These are phyloP conservation scores for Arthrobotrys iridis DNA, from an alignment of 2,329 filamentous ascomycete genomes.

Conservation along the genomic window DNA sequence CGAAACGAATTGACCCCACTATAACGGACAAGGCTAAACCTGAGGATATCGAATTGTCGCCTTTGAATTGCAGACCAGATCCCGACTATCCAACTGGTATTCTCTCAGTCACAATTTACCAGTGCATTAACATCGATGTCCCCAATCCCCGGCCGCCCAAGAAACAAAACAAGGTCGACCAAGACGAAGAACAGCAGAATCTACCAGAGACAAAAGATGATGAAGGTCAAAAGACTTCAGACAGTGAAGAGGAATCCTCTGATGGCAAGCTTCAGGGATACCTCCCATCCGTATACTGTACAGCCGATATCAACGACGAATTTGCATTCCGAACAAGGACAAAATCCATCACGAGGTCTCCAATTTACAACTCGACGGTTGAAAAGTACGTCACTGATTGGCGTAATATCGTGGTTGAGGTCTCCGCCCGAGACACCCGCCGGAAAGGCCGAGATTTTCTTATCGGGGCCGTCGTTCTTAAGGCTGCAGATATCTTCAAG, in stretches of 20 bases:
- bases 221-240: constrained; percentile 69
- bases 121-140: constrained; percentile 87
- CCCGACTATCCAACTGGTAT: constrained; percentile 94
- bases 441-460: constrained; percentile 94
- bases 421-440: constrained; percentile 88
- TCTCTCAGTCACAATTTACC: constrained; percentile 85
- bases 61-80: constrained; percentile 88
- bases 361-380: constrained; percentile 96
- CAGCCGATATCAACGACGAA: constrained; percentile 87
- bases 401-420: constrained; percentile 84
- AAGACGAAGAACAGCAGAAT: constrained; percentile 35
- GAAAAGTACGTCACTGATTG: constrained; percentile 96
- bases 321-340: constrained; percentile 80
- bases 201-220: constrained; percentile 86
- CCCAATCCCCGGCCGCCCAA: constrained; percentile 42
- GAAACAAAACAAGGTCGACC: constrained; percentile 24
- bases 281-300: constrained; percentile 92
- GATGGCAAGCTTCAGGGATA: constrained; percentile 42
- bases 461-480: constrained; percentile 87
- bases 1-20: constrained; percentile 78
- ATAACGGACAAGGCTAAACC: constrained; percentile 84
- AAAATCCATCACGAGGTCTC: constrained; percentile 92
- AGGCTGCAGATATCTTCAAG: constrained; percentile 83
- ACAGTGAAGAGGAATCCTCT: constrained; percentile 42
- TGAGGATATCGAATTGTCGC: constrained; percentile 79